Conservation (phyloP, 305 asterid genomes). For the Fraxinus paxiana region DNA sequence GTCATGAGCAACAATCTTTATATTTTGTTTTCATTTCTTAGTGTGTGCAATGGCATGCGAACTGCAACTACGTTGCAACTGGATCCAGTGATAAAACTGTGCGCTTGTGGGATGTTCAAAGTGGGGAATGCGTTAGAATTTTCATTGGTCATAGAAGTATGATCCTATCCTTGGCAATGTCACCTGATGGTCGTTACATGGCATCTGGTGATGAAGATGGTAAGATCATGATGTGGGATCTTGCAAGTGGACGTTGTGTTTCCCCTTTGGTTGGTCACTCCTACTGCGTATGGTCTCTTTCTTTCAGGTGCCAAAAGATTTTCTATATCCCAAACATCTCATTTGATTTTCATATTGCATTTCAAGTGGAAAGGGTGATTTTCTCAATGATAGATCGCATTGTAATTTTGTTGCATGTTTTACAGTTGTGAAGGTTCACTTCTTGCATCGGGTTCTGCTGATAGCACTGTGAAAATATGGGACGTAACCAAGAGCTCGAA, state of each 20-base stretch:
- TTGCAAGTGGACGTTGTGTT: conserved; percentile 84
- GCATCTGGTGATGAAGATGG: conserved; percentile 99
- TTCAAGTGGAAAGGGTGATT: background rate
- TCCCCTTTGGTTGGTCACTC: conserved; percentile 87
- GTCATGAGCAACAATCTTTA: background rate
- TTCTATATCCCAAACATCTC: background rate
- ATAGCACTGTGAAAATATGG: conserved; percentile 92
- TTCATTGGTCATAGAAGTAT: conserved; percentile 91
- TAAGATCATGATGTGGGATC: conserved; percentile 96
- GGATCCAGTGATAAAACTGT: conserved; percentile 98
- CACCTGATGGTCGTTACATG: conserved; percentile 95
- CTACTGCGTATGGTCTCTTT: conserved; percentile 88
- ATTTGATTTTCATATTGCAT: background rate
- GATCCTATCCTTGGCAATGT: conserved; percentile 81
- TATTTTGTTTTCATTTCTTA: conserved; percentile 25
- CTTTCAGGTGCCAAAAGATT: conserved; percentile 62
- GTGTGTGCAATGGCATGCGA: conserved; percentile 95
- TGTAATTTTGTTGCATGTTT: conserved; percentile 9
- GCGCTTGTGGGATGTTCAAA: conserved; percentile 93
- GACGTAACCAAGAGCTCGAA: conserved; percentile 79
- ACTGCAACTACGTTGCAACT: conserved; percentile 91
- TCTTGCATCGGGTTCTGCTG: conserved; percentile 98
- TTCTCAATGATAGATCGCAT: conserved; percentile 10
- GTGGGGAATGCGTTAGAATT: conserved; percentile 87
- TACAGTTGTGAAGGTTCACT: conserved; percentile 93